phyloP scores from a whole-genome alignment of 805 yeast genomes.

The Candida sithepensis region DNA sequence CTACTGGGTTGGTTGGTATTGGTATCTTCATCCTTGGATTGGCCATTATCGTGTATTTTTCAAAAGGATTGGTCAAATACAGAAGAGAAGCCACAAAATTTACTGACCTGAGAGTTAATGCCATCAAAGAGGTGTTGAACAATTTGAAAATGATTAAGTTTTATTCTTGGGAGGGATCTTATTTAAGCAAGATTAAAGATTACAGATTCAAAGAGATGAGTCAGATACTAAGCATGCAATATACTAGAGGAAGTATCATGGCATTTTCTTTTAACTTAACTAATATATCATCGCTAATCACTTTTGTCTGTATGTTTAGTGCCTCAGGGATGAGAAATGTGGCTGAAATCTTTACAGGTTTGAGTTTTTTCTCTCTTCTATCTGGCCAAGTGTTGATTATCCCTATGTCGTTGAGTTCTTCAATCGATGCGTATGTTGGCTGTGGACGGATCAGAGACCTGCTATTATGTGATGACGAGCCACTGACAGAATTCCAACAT shows the following conservation, averaged over 20 bases:
- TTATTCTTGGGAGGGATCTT: constrained; percentile 88
- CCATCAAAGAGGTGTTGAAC: constrained; percentile 72
- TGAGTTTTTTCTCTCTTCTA: constrained; percentile 54
- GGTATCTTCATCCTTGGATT: constrained; percentile 53
- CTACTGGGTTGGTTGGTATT: constrained; percentile 69
- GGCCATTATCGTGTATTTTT: constrained; percentile 38
- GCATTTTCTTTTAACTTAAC: constrained; percentile 62
- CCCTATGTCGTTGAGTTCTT: constrained; percentile 64
- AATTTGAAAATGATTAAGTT: constrained; percentile 77
- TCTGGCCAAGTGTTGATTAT: constrained; percentile 54
- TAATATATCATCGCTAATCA: constrained; percentile 61
- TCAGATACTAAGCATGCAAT: constrained; percentile 55
- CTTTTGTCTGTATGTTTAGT: constrained; percentile 39
- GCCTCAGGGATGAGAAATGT: constrained; percentile 40
- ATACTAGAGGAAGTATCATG: constrained; percentile 50
- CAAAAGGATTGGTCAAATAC: constrained; percentile 46
- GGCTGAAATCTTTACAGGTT: constrained; percentile 62
- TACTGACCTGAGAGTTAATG: constrained; percentile 74
- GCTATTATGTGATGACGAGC: constrained; percentile 33
- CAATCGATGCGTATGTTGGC: constrained; percentile 62
- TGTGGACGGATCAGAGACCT: constrained; percentile 52
- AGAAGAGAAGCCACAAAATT: constrained; percentile 52
- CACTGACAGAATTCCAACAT: neutral
- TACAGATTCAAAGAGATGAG: constrained; percentile 60
- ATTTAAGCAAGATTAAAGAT: constrained; percentile 48